Evolutionary conservation across 1,284 basidiomycete genomes (phyloP), one percentile per base, ranked within the genome.

Genomic region (Ceratobasidium sp.): DNA sequence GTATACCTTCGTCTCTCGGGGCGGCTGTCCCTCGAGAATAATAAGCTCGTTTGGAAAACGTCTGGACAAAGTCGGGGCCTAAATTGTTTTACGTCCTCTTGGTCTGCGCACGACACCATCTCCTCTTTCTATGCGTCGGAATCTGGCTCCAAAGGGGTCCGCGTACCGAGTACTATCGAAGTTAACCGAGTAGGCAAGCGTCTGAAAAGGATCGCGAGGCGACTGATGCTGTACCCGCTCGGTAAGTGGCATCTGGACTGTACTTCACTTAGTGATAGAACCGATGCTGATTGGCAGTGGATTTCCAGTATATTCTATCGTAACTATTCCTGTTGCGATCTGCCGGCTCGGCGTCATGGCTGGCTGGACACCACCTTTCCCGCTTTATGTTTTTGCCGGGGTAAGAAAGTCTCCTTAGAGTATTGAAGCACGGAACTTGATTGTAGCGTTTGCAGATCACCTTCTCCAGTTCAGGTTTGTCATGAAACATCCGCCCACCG

Each of bases 1-100:
- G 53, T 69, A 37, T 69, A 69, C 22, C 66, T 69, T 6, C 66
- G 53, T 8, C 58, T 69, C 43, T 69, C 54, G 1, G 66, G 66
- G 8, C 8, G 3, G 9, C 27, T 69, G 22, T 27, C 37, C 22
- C 34, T 34, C 39, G 66, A 69, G 39, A 19, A 58, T 24, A 53
- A 53, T 0, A 69, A 69, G 22, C 39, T 69, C 39, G 19, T n/a
- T 9, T 69, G 66, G 66, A 58, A 54, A 22, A 9, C 6, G 53
- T 7, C 34, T 19, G 34, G n/a, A 19, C 34, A 58, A 8, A 29
- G 53, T 7, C 46, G 62, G 62, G 43, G 62, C 19, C 11, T 64
- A 4, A 43, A 43, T 13, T 31, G 62, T 6, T 16, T 51, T 46
- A 49, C 46, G 3, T 46, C 61, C 0, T 49, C 41, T 43, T 14